Conservation (phyloP, 352 stramenopile species). For the Phytopythium sindhum region DNA sequence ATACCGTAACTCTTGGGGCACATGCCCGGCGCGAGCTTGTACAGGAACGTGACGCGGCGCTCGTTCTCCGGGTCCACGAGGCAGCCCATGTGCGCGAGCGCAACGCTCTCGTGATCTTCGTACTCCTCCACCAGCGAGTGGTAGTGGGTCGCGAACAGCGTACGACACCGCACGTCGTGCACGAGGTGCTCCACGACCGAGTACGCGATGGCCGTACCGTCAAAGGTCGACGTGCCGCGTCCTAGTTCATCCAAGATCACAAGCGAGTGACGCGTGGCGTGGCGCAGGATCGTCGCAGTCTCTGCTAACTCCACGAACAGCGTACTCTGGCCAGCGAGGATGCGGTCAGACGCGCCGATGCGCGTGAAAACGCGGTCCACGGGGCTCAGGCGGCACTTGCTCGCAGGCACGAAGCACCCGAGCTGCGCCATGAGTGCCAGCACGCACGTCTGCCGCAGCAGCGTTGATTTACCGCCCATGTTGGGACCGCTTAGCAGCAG, state of each 20-base stretch:
- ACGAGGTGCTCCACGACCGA: conserved; percentile 95
- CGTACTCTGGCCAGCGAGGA: conserved; percentile 98
- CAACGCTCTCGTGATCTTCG: conserved; percentile 48
- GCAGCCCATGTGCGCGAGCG: conserved; percentile 81
- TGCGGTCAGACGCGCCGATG: conserved; percentile 97
- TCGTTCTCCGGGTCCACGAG: conserved; percentile 79
- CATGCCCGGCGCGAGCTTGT: conserved; percentile 95
- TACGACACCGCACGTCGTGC: conserved; percentile 84
- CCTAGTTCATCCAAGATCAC: conserved; percentile 99
- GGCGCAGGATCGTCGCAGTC: conserved; percentile 96
- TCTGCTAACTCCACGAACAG: conserved; percentile 99
- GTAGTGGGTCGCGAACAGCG: conserved; percentile 99
- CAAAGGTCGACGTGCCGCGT: conserved; percentile 97
- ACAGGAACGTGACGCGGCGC: conserved; percentile 98
- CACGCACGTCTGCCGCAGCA: conserved; percentile 98
- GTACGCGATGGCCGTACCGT: conserved; percentile 97
- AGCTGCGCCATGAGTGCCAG: conserved; percentile 98
- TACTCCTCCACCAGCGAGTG: conserved; percentile 93
- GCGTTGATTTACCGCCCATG: conserved; percentile 98
- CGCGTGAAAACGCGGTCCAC: conserved; percentile 99
- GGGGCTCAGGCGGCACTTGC: conserved; percentile 92
- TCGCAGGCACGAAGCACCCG: conserved; percentile 98
- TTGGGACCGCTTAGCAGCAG: conserved; percentile 97
- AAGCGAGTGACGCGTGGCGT: conserved; percentile 93
- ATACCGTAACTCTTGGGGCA: conserved; percentile 99